Evolutionary conservation across 2,329 filamentous ascomycete genomes (phyloP).

Genomic region (Leptographium radiaticola): DNA sequence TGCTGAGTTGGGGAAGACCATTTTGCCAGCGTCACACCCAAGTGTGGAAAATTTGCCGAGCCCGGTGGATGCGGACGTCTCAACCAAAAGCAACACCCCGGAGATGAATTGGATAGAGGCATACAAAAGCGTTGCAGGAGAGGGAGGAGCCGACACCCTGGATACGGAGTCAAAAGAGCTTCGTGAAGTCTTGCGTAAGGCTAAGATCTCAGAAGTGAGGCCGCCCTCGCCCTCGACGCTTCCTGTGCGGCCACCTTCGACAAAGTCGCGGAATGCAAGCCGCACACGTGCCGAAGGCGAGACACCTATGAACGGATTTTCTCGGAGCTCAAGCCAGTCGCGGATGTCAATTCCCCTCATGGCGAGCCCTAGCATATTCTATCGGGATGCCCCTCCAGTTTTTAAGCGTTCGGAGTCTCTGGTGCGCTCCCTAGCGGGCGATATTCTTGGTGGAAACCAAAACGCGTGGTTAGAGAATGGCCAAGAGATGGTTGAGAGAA

Average conservation of each 20-base stretch:
- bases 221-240: neutral
- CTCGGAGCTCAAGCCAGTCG: neutral
- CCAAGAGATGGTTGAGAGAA: neutral
- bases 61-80: no score
- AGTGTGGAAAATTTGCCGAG: no score
- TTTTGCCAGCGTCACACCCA: no score
- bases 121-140: neutral
- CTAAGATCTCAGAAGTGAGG: neutral
- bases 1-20: no score
- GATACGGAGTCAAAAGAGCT: neutral
- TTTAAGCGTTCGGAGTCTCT: neutral
- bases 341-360: conserved; percentile 14
- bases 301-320: neutral
- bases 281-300: conserved; percentile 1
- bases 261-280: conserved; percentile 25
- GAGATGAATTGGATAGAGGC: neutral
- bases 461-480: neutral
- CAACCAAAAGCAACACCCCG: no score
- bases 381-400: neutral
- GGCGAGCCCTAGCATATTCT: conserved; percentile 17
- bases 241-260: conserved; percentile 15
- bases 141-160: neutral
- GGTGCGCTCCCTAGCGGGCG: conserved; percentile 1
- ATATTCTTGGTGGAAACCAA: neutral
- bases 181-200: no score